These are phyloP conservation scores for Crithidia mellificae DNA, from an alignment of 208 protist genomes.

Conservation along the genomic window DNA sequence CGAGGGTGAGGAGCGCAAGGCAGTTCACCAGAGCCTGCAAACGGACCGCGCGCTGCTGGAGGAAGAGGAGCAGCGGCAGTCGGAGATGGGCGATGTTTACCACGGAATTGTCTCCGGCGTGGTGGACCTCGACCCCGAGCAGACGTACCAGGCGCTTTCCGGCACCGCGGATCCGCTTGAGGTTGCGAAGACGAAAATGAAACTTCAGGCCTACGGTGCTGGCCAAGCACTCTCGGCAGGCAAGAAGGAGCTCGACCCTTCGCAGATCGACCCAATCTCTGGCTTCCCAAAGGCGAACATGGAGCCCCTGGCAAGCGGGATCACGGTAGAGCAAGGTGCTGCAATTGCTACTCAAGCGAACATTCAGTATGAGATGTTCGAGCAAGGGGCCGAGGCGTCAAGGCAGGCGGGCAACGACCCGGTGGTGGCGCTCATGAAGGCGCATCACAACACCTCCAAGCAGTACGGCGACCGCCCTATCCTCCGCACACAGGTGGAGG, in stretches of 20 bases:
- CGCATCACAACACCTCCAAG: conserved; percentile 60
- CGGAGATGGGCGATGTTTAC: conserved; percentile 82
- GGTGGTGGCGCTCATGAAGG: conserved; percentile 60
- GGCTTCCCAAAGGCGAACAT: conserved; percentile 77
- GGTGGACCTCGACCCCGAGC: conserved; percentile 83
- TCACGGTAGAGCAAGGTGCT: conserved; percentile 85
- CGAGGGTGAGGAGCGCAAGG: conserved; percentile 85
- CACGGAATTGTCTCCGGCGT: conserved; percentile 77
- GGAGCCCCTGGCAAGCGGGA: conserved; percentile 73
- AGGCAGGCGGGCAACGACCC: conserved; percentile 62
- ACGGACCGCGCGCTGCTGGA: conserved; percentile 57
- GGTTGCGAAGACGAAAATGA: conserved; percentile 87
- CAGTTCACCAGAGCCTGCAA: conserved; percentile 78
- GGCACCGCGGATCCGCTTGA: conserved; percentile 83
- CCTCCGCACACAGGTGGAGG: conserved; percentile 72
- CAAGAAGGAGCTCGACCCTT: conserved; percentile 32
- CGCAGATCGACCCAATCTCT: conserved; percentile 71
- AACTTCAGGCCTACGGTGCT: conserved; percentile 81
- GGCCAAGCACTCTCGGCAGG: conserved; percentile 52
- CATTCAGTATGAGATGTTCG: conserved; percentile 81
- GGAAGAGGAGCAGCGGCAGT: conserved; percentile 78
- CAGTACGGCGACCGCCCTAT: conserved; percentile 61
- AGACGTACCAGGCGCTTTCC: conserved; percentile 84
- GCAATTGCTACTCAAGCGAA: conserved; percentile 70
- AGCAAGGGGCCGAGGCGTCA: conserved; percentile 69